These are phyloP conservation scores for Tausonia pullulans DNA, from an alignment of 1,284 basidiomycete genomes.

Conservation along the genomic window DNA sequence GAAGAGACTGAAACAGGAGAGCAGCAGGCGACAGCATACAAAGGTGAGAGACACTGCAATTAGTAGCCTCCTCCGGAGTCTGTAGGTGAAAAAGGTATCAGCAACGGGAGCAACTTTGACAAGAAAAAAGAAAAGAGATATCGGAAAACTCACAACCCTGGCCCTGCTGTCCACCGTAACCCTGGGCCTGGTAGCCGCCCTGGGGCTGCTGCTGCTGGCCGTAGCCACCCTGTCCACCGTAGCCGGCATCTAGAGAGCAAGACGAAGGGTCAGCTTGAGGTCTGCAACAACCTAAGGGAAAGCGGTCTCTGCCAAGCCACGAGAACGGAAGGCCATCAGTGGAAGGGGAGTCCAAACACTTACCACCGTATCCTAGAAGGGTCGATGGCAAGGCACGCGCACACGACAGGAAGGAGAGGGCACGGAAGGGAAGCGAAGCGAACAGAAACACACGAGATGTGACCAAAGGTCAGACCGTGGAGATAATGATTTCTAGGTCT, in stretches of 20 bases:
- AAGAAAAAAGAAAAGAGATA: not conserved
- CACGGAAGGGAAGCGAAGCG: constrained; percentile 34
- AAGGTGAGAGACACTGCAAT: too few species aligned
- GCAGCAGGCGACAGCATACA: too few species aligned
- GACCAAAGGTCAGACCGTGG: not conserved
- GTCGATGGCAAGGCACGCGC: constrained; percentile 30
- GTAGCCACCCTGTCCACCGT: constrained; percentile 23
- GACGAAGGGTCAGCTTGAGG: constrained; percentile 4
- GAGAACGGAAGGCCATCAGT: not conserved
- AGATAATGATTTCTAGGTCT: not conserved
- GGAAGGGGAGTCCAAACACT: not conserved
- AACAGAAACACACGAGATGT: not conserved
- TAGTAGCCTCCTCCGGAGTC: too few species aligned
- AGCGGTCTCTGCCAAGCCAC: not conserved
- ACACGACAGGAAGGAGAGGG: constrained; percentile 34
- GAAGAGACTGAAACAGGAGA: too few species aligned
- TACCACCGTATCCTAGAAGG: constrained; percentile 14
- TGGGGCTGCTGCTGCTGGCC: constrained; percentile 19
- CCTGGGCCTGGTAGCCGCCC: constrained; percentile 2
- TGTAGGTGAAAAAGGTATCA: too few species aligned
- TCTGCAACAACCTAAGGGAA: not conserved
- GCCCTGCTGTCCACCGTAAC: not conserved
- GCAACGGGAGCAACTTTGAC: not conserved
- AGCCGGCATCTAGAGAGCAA: constrained; percentile 1
- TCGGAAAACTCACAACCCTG: not conserved